These are phyloP conservation scores for Sphaerobolus stellatus DNA, from an alignment of 1,284 basidiomycete species.

Conservation along the genomic window DNA sequence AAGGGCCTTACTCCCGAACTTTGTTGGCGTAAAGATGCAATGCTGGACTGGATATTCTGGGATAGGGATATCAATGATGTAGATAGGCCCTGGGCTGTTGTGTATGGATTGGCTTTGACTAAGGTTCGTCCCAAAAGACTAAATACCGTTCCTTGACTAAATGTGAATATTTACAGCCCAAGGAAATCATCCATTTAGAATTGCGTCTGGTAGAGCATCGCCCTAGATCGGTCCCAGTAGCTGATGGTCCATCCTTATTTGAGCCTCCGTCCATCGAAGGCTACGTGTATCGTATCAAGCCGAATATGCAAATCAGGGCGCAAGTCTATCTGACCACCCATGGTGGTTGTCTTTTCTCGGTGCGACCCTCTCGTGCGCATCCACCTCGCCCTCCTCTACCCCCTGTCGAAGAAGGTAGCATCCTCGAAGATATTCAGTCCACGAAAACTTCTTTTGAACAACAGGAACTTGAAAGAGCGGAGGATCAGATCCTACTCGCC, in stretches of 20 bases:
- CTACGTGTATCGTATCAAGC: conserved; percentile 70
- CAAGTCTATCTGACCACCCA: conserved; percentile 72
- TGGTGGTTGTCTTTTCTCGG: conserved; percentile 68
- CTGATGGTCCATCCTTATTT: conserved; percentile 53
- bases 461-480: conserved; percentile 52
- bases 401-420: conserved; percentile 27
- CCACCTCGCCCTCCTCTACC: conserved; percentile 63
- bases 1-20: conserved; percentile 66
- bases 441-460: conserved; percentile 33
- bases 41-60: conserved; percentile 81
- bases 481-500: conserved; percentile 62
- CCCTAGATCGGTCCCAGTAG: conserved; percentile 52
- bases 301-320: conserved; percentile 58
- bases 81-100: conserved; percentile 66
- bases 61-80: conserved; percentile 61
- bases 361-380: conserved; percentile 53
- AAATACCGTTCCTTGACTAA: conserved; percentile 4
- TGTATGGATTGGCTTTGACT: conserved; percentile 70
- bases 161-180: conserved; percentile 37
- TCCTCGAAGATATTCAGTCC: conserved; percentile 1
- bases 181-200: conserved; percentile 61
- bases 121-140: conserved; percentile 45
- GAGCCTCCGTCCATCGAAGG: conserved; percentile 82
- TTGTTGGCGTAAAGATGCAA: conserved; percentile 71
- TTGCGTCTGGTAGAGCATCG: conserved; percentile 69